Evolutionary conservation across 441 rosid genomes (phyloP), one percentile per base, ranked within the genome.

Genomic region (Geranium incanum): DNA sequence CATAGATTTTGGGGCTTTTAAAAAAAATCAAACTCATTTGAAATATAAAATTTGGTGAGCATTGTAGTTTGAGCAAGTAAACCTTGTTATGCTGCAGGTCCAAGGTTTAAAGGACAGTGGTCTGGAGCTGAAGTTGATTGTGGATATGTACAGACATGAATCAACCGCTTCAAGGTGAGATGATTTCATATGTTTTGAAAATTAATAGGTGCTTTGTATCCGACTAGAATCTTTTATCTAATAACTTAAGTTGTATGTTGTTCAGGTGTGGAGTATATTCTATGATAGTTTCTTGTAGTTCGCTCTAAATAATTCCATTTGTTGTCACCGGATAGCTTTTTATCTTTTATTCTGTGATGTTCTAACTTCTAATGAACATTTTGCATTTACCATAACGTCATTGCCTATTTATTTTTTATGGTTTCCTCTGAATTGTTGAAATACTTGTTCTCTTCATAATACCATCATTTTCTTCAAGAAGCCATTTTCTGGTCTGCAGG

Each of bases 71-170:
- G 37, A 62, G 66, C n/a, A 21, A 62, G 37, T 23, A 62, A 62
- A 23, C 66, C 66, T 23, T 52, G 33, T 67, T 72, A 71, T 76
- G 64, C 69, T 85, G 74, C 84, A 95, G 99, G 92, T 87, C 63
- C 84, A 78, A 78, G 93, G 88, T 84, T 78, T 90, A 75, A 84
- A 81, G 68, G 87, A 84, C 74, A 83, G 89, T 79, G 86, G 84
- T 60, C 62, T 71, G 78, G 99, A 93, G 87, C 84, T 91, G 84
- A 87, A 86, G 80, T 79, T 91, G 80, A 84, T 95, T 82, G 72
- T 87, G 77, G 95, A 90, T 73, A 93, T 93, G 99, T 88, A 83
- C 78, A 86, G 83, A 77, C 95, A 87, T 12, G 99, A 93, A 81
- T 87, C 84, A 63, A 80, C 82, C 73, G 95, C 83, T 78, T 71